Base-by-base conservation (phyloP, 495 filamentous ascomycete species). In the Hypoxylon lienhwacheense region DNA sequence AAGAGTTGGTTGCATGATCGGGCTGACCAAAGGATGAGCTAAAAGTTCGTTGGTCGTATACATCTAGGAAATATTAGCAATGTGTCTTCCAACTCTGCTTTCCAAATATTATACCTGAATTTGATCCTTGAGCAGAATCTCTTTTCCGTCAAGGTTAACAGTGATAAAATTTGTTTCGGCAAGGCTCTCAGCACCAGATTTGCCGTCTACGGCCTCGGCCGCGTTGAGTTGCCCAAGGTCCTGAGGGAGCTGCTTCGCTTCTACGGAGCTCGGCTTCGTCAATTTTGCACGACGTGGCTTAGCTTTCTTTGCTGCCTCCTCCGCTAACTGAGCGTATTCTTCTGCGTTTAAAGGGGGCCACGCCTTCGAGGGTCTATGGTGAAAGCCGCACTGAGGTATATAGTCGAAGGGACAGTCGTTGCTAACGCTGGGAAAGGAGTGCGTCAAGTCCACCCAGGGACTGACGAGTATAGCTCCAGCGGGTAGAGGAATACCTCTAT, bases 281-380 rank as follows among this genome's bases (percentile, higher is more conserved):
- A 50, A 7, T 25, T 61, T 55, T 7, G 47, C 34, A 15, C 45
- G 25, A 24, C 35, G 45, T 11, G 34, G 20, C 46, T 52, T 21
- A 37, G 39, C 4, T 3, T 54, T 70, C 53, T 59, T 72, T 51
- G 63, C 78, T 42, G 77, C 61, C 60, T 67, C 66, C 14, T 64
- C 73, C 58, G 65, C 69, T 41, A 67, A 52, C 3, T 8, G 20
- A 20, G 44, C 42, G 19, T 65, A 62, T 39, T 92, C 88, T 45
- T 91, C 88, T 11, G 80, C 75, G 41, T 88, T 91, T 14, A 90
- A 87, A 10, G 92, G 92, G n/a, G 92, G 92, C 92, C 92, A 97
- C 7, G 88, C 82, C 15, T 73, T 66, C 0, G 88, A 93, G 0
- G 92, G 92, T 47, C 82, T 87, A 44, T 95, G 88, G 24, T 87